A percentile compares a stretch with the other conserved stretches of the same genome.
These are phyloP conservation scores for Cantharellus anzutake DNA, from an alignment of 768 basidiomycete species.

Conservation along the genomic window DNA sequence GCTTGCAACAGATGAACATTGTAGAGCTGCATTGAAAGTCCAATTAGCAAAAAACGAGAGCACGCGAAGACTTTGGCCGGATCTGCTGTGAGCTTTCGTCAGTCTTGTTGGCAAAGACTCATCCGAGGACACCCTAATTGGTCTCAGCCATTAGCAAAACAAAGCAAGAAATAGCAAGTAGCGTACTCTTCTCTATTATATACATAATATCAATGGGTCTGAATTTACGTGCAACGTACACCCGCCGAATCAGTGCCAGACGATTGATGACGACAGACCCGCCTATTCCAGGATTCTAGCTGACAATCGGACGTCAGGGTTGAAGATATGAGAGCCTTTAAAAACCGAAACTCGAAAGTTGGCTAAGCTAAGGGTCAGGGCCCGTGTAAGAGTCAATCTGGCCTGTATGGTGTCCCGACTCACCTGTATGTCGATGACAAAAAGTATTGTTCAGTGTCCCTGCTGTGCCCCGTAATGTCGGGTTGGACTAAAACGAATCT, in stretches of 20 bases:
- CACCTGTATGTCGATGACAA: no score
- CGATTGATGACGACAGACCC: not conserved
- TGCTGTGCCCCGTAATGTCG: no score
- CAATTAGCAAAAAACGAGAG: slow-evolving; percentile 95
- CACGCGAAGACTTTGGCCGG: slow-evolving; percentile 63
- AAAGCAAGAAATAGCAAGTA: not conserved
- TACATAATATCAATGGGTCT: not conserved
- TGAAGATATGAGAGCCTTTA: no score
- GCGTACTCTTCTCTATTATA: no score
- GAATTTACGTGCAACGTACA: not conserved
- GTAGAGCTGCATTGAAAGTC: slow-evolving; percentile 65
- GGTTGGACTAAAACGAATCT: no score
- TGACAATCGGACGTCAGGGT: no score
- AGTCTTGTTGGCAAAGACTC: not conserved
- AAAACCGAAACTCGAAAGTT: no score
- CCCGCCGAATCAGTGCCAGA: not conserved
- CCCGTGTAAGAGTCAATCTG: no score
- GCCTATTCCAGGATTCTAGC: no score
- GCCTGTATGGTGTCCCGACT: no score
- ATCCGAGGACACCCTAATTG: not conserved
- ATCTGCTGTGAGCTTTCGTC: slow-evolving; percentile 30
- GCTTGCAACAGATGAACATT: slow-evolving; percentile 85
- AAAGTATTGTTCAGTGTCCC: no score
- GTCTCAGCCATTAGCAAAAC: not conserved
- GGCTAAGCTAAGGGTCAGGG: no score